Percentiles rank a stretch among this genome's conserved stretches.
phyloP scores from a whole-genome alignment of 228 moss, liverwort and hornwort genomes.

The Sphagnum fallax region DNA sequence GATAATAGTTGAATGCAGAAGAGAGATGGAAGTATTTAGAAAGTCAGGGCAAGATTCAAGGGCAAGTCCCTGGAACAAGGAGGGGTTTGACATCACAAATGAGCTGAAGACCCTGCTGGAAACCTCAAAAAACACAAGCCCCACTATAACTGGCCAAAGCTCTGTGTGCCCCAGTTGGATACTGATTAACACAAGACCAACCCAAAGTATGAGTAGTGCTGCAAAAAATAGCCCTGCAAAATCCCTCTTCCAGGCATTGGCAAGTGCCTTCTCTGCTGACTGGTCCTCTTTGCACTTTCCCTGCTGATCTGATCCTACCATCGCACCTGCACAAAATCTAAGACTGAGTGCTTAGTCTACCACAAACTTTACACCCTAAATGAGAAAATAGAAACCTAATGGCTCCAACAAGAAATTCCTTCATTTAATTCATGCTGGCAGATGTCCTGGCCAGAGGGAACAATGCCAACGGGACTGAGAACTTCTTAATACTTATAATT shows the following conservation, averaged over 20 bases:
- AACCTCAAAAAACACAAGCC: constrained; percentile 48
- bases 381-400: too few relatives aligned
- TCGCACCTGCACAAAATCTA: too few relatives aligned
- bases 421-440: too few relatives aligned
- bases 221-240: constrained; percentile 37
- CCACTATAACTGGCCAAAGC: constrained; percentile 54
- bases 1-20: constrained; percentile 67
- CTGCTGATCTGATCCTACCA: too few relatives aligned
- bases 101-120: constrained; percentile 32
- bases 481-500: too few relatives aligned
- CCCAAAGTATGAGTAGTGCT: constrained; percentile 48
- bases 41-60: constrained; percentile 48
- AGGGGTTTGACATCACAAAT: constrained; percentile 21
- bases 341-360: too few relatives aligned
- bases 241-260: constrained; percentile 12
- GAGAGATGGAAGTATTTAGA: constrained; percentile 71
- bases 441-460: too few relatives aligned
- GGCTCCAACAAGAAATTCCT: too few relatives aligned
- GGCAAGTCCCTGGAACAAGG: constrained; percentile 29
- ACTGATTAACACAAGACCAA: background rate
- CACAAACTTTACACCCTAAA: too few relatives aligned
- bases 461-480: too few relatives aligned
- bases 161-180: constrained; percentile 2
- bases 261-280: background rate
- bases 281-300: too few relatives aligned